Base-by-base conservation (phyloP, 148 eudicot species). In the Chenopodium album region DNA sequence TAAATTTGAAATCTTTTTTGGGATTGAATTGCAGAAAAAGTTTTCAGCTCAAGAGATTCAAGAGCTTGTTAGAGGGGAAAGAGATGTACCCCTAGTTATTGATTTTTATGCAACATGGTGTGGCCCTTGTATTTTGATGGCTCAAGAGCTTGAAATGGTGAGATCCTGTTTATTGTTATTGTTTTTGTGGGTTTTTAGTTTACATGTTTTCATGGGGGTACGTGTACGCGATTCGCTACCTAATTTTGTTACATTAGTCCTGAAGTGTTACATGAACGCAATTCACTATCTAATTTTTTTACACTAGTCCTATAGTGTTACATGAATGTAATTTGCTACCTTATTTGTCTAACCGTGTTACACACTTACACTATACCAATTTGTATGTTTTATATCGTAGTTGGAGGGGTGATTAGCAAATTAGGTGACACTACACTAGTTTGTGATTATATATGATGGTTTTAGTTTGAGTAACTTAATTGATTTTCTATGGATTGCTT, bases 51-150 rank as follows among this genome's bases (percentile, higher is more conserved):
- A 74, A 70, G 99, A 96, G 77, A 81, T 94, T 23, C 93, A 96
- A 83, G 95, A 94, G 84, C 89, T 96, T 71, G 89, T 94, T n/a
- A 96, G 88, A 81, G 98, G 95, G 66, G 97, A 96, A 77, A 92
- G 99, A 83, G 90, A 81, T 77, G 92, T 92, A 68, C 98, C 99
- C 4, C 71, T 96, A 50, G 66, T 96, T 68, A 89, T 96, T 67
- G 99, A 94, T 89, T 96, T 96, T 84, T 96, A 94, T 82, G 98
- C 98, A 17, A 91, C 96, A 2, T 95, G 98, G 98, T 95, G 98
- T 78, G 98, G 98, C 83, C 98, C 98, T 65, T 95, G 98, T 80
- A 90, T 93, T 62, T 84, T 95, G 88, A 95, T 95, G 97, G 98
- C 98, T 86, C 98, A 95, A 86, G 93, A 93, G 88, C 96, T 95